Conservation (phyloP, 1,284 basidiomycete genomes). For the Coniferiporia weirii region DNA sequence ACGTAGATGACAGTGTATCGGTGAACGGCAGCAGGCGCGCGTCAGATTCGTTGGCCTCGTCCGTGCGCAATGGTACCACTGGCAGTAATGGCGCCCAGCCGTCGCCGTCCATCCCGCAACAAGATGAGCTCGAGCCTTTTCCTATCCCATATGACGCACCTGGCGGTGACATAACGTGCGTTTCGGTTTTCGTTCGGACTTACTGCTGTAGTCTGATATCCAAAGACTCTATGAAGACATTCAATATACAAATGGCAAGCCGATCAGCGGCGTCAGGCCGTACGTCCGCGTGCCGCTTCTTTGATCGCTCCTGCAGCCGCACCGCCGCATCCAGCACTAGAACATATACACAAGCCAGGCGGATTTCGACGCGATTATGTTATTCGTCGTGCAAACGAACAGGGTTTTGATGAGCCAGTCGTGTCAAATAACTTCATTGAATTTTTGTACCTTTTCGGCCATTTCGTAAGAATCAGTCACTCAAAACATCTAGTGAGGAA, state of each 20-base stretch:
- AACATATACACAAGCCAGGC: constrained; percentile 90
- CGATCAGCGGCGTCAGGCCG: constrained; percentile 55
- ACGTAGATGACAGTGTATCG: not conserved
- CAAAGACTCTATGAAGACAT: constrained; percentile 48
- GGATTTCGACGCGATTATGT: constrained; percentile 90
- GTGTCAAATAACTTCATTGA: constrained; percentile 87
- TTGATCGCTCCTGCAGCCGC: constrained; percentile 54
- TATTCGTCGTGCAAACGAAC: constrained; percentile 61
- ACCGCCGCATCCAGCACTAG: constrained; percentile 54
- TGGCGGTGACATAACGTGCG: constrained; percentile 88
- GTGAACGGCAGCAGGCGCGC: constrained; percentile 1
- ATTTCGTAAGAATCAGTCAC: constrained; percentile 68
- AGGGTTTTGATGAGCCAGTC: constrained; percentile 57
- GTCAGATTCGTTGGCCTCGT: constrained; percentile 29
- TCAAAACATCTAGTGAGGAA: not conserved
- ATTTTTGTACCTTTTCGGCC: constrained; percentile 88
- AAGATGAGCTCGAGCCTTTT: constrained; percentile 61
- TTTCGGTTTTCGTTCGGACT: constrained; percentile 24
- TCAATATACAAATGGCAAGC: constrained; percentile 92
- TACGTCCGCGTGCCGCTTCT: constrained; percentile 64
- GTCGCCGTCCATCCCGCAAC: constrained; percentile 20
- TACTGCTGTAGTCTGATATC: constrained; percentile 14
- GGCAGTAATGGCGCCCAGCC: constrained; percentile 25
- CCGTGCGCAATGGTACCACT: constrained; percentile 27
- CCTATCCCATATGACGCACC: constrained; percentile 80